These are phyloP conservation scores for Viola pubescens DNA, from an alignment of 441 rosid species.

Conservation along the genomic window DNA sequence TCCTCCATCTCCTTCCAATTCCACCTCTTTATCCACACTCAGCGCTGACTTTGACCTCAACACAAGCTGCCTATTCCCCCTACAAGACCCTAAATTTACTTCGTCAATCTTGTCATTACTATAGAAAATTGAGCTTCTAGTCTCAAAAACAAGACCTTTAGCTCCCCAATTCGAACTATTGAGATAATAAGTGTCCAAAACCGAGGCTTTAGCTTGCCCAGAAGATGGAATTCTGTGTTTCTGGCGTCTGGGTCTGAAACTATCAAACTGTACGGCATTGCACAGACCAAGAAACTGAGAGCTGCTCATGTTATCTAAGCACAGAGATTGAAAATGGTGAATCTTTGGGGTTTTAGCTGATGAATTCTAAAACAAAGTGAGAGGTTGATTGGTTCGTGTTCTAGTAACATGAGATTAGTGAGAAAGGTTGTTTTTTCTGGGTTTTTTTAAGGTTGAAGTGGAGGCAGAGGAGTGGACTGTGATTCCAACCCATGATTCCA, in stretches of 20 bases:
- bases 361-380: too few relatives aligned
- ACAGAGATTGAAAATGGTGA: too few relatives aligned
- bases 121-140: conserved; percentile 18
- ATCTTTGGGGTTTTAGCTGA: too few relatives aligned
- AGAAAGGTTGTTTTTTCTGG: too few relatives aligned
- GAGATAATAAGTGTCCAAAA: conserved; percentile 1
- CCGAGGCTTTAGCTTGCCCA: conserved; percentile 2
- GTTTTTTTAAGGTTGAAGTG: too few relatives aligned
- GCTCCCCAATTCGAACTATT: conserved; percentile 11
- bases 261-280: conserved; percentile 7
- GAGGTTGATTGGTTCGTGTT: too few relatives aligned
- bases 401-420: too few relatives aligned
- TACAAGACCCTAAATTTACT: conserved; percentile 17
- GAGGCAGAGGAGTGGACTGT: too few relatives aligned
- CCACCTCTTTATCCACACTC: conserved; percentile 31
- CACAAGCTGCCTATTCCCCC: conserved; percentile 12
- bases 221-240: conserved; percentile 8
- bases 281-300: conserved; percentile 8
- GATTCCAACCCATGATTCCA: too few relatives aligned
- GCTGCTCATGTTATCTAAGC: conserved; percentile 7
- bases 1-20: conserved; percentile 24
- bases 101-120: conserved; percentile 9
- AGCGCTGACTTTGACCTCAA: conserved; percentile 33
- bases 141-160: background rate
- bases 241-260: conserved; percentile 18